Conservation (phyloP, 352 stramenopile genomes). For the Phytophthora meadii region DNA sequence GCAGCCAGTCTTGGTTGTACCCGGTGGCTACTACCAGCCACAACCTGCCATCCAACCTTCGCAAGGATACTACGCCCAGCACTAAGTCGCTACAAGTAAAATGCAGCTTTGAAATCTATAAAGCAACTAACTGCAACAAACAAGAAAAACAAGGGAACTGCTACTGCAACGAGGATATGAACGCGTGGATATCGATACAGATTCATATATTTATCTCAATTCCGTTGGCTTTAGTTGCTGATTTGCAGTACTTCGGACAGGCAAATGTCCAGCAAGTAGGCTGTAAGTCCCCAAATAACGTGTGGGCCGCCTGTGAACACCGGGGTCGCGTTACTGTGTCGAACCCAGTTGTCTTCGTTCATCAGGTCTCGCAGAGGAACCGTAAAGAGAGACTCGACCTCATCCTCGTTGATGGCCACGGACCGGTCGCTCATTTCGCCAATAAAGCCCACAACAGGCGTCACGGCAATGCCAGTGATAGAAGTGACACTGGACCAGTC, state of each 20-base stretch:
- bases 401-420: constrained; percentile 94
- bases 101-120: constrained; percentile 37
- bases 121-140: constrained; percentile 24
- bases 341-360: constrained; percentile 85
- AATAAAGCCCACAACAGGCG: constrained; percentile 96
- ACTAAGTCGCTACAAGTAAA: constrained; percentile 19
- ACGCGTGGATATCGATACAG: constrained; percentile 26
- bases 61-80: constrained; percentile 39
- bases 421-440: constrained; percentile 93
- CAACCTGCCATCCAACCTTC: constrained; percentile 37
- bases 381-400: constrained; percentile 97
- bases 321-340: constrained; percentile 79
- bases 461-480: constrained; percentile 98
- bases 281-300: constrained; percentile 97
- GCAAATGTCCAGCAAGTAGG: constrained; percentile 95
- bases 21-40: constrained; percentile 40
- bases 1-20: constrained; percentile 41
- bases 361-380: constrained; percentile 92
- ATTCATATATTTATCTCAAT: constrained; percentile 27
- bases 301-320: constrained; percentile 96
- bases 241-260: constrained; percentile 73
- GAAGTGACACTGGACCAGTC: constrained; percentile 96
- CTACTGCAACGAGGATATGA: background rate
- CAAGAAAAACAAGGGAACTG: constrained; percentile 5
- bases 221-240: constrained; percentile 10